Conservation (phyloP, 164 flowering plant species). For the Buxus sempervirens region DNA sequence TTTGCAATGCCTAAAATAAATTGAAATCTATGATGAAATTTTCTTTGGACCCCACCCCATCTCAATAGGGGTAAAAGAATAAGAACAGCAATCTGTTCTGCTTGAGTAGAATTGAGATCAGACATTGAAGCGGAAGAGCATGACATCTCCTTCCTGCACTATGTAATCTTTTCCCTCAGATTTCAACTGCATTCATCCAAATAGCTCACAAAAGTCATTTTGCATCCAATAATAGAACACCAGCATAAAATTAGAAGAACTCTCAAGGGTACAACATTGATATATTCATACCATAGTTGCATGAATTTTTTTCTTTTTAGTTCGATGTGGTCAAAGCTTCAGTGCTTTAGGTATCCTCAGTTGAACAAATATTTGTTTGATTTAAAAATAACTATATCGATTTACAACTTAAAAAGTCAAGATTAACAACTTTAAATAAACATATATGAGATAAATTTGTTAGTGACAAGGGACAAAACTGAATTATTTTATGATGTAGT, state of each 20-base stretch:
- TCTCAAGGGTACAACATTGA: not conserved
- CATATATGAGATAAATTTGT: too few relatives aligned
- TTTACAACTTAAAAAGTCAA: too few relatives aligned
- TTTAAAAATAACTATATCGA: too few relatives aligned
- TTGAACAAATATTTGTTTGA: too few relatives aligned
- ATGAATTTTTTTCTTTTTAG: too few relatives aligned
- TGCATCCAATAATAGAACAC: not conserved
- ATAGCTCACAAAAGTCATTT: slow-evolving; percentile 2
- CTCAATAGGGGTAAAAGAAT: not conserved
- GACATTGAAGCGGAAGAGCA: slow-evolving; percentile 95
- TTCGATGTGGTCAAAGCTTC: too few relatives aligned
- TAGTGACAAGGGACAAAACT: too few relatives aligned
- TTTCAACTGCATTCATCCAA: slow-evolving; percentile 63
- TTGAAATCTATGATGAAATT: not conserved
- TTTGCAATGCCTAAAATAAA: not conserved
- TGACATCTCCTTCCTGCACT: slow-evolving; percentile 97
- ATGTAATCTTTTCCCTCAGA: slow-evolving; percentile 93
- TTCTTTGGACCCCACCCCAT: not conserved
- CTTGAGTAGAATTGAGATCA: slow-evolving; percentile 21
- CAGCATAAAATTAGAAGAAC: not conserved
- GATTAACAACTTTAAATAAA: too few relatives aligned
- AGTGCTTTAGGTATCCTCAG: too few relatives aligned
- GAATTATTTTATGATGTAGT: too few relatives aligned
- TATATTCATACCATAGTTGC: too few relatives aligned
- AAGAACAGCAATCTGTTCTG: not conserved